Base-by-base conservation (phyloP, 2,329 filamentous ascomycete genomes). In the Fusarium continuum region DNA sequence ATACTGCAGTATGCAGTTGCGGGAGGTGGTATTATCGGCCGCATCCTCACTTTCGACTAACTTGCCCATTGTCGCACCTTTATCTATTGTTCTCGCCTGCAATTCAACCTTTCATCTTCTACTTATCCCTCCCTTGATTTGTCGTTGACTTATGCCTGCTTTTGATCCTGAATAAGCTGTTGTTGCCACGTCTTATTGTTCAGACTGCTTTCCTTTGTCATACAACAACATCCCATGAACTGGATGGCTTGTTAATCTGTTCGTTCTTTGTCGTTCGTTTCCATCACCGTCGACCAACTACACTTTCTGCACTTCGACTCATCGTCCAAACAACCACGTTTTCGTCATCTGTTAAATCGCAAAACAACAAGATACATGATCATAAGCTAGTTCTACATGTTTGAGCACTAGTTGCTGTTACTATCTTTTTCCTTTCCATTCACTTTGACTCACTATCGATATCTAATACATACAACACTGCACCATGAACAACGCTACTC, bases 201-300 rank as follows among this genome's bases (percentile, higher is more conserved):
- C 41, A 38, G 28, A 20, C 40, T 57, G n/a, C 40, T 70, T 67
- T 71, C 60, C 63, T 71, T 71, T 71, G 63, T 71, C 39, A 39
- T 43, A 41, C 20, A 52, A 58, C 38, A 46, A 38, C 51, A 41
- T 47, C 45, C n/a, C 48, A 45, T 50, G n/a, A 56, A 55, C 39
- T 50, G 25, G 48, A 17, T 36, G 43, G 26, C 23, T 19, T 55
- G 41, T 54, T 29, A n/a, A 38, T 55, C 38, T 39, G 17, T 43
- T 55, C 35, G 51, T 59, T 49, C 55, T 57, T 61, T 60, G 36
- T 55, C 46, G 20, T 36, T 67, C 48, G 26, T 48, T 65, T 49
- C n/a, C 13, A 34, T 54, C 49, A 34, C 34, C 46, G 29, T 59
- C 51, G 36, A 32, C 41, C 43, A 23, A 41, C 22, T 45, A 56